Evolutionary conservation across 352 stramenopile species (phyloP).

Genomic region (Globisporangium recalcitrans): DNA sequence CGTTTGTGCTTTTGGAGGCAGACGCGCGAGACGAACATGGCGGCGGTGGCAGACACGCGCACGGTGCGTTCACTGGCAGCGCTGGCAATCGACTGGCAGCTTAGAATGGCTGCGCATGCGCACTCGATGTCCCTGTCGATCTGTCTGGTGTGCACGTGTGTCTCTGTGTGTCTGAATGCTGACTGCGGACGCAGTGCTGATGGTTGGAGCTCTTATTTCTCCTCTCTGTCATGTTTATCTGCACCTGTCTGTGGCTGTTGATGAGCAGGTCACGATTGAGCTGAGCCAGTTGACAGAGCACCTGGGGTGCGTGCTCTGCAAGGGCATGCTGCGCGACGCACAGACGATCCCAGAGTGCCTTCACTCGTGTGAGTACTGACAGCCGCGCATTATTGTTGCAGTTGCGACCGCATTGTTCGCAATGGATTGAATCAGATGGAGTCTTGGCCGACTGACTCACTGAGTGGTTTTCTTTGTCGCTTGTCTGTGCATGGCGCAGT

Average conservation of each 20-base stretch:
- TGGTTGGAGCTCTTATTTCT: not conserved
- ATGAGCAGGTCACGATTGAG: conserved; percentile 39
- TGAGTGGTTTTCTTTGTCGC: not conserved
- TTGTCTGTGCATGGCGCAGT: conserved; percentile 26
- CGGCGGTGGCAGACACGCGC: conserved; percentile 23
- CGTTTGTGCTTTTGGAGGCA: conserved; percentile 5
- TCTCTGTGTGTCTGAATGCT: not conserved
- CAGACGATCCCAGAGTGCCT: conserved; percentile 82
- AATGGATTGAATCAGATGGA: not conserved
- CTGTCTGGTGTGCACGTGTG: not conserved
- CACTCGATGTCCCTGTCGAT: not conserved
- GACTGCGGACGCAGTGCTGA: not conserved
- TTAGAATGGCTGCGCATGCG: not conserved
- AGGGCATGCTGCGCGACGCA: conserved; percentile 61
- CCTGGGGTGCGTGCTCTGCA: conserved; percentile 61
- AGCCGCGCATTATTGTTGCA: not conserved
- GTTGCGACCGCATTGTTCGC: not conserved
- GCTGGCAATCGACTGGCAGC: not conserved
- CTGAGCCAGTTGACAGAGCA: conserved; percentile 54
- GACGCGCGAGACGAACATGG: conserved; percentile 4
- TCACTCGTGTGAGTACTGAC: conserved; percentile 55
- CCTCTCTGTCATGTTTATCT: too few relatives aligned
- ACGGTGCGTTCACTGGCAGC: conserved; percentile 15
- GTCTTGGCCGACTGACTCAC: not conserved
- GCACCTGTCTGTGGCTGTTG: conserved; percentile 9